Conservation (phyloP, 805 yeast species). For the Kodamaea kakaduensis region DNA sequence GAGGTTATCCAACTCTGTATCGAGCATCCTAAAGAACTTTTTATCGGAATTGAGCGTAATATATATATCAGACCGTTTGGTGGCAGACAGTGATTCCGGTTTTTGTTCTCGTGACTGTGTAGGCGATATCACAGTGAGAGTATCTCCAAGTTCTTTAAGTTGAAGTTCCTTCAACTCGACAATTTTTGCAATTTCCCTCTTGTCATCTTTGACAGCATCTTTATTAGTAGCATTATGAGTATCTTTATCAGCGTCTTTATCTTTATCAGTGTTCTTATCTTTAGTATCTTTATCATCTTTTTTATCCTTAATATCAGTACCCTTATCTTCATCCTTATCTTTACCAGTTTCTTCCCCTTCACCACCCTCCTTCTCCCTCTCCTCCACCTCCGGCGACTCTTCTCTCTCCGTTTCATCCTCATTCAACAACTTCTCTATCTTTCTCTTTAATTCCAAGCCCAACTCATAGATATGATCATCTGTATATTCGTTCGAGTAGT, state of each 20-base stretch:
- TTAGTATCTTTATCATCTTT: too few species aligned
- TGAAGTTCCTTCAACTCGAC: constrained; percentile 24
- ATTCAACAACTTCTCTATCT: constrained; percentile 22
- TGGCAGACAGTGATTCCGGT: constrained; percentile 9
- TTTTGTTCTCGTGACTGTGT: constrained; percentile 14
- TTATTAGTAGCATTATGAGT: background rate
- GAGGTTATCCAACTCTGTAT: constrained; percentile 49
- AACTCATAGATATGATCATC: constrained; percentile 33
- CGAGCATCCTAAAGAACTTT: constrained; percentile 55
- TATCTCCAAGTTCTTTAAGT: constrained; percentile 24
- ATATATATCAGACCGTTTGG: constrained; percentile 29
- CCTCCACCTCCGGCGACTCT: constrained; percentile 1
- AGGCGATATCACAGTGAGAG: constrained; percentile 27
- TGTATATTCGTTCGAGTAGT: constrained; percentile 25
- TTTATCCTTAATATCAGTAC: too few species aligned
- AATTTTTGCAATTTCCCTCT: too few species aligned
- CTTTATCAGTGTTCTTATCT: too few species aligned
- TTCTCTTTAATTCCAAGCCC: constrained; percentile 25
- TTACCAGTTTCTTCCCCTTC: too few species aligned
- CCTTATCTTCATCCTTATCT: background rate
- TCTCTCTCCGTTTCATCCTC: constrained; percentile 11
- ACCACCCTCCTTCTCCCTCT: constrained; percentile 4
- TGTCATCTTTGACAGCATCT: too few species aligned
- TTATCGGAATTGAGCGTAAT: constrained; percentile 53
- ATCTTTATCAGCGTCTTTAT: too few species aligned